These are phyloP conservation scores for Phytophthora melonis DNA, from an alignment of 352 stramenopile genomes.

Conservation along the genomic window DNA sequence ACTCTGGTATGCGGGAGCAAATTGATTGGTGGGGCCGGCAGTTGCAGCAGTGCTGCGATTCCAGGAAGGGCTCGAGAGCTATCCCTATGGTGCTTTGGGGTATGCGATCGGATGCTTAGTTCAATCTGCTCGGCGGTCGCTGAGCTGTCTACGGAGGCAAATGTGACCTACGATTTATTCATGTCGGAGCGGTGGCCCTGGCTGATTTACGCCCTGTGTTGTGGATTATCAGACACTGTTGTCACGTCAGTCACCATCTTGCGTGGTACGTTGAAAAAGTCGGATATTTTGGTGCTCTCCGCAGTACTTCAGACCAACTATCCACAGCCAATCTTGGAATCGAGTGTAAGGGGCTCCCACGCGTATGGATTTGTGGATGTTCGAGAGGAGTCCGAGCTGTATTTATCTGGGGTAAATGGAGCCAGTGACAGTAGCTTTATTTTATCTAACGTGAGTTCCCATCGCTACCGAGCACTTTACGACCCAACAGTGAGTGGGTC, in stretches of 20 bases:
- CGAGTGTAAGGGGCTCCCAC: background rate
- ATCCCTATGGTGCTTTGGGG: background rate
- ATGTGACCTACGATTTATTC: background rate
- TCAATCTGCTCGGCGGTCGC: background rate
- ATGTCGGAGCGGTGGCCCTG: background rate
- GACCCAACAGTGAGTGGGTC: background rate
- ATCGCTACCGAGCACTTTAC: conserved; percentile 6
- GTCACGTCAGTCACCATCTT: background rate
- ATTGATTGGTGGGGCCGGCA: background rate
- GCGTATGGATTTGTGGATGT: background rate
- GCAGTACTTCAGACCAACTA: background rate
- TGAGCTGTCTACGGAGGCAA: background rate
- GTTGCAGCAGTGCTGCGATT: background rate
- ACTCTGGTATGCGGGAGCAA: background rate
- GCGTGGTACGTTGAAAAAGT: background rate
- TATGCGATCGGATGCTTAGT: background rate
- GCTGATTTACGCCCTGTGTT: background rate
- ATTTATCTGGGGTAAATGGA: background rate
- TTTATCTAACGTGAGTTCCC: background rate
- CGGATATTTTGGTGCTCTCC: background rate
- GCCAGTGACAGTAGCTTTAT: background rate
- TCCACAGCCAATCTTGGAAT: background rate
- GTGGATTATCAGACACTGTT: background rate
- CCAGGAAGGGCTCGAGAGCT: background rate
- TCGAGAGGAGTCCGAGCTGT: background rate